Percentiles rank a stretch among this genome's conserved stretches.
Conservation (phyloP, 2,329 filamentous ascomycete species). For the Chaetomiaceae sp. region DNA sequence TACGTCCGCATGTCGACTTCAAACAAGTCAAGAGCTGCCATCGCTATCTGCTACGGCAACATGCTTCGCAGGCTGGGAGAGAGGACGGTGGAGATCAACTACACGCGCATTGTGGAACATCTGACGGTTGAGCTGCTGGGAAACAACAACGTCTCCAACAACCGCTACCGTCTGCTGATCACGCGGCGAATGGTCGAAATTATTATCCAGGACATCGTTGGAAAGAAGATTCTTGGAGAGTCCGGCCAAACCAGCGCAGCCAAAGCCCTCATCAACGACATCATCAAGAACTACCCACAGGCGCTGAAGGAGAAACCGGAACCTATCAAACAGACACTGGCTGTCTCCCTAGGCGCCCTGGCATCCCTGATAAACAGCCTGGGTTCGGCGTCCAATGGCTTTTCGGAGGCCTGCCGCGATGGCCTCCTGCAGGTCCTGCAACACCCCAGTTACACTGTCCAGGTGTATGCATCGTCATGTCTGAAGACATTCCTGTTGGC, state of each 20-base stretch:
- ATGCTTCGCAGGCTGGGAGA: slow-evolving; percentile 76
- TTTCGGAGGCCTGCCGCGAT: slow-evolving; percentile 82
- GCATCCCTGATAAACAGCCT: slow-evolving; percentile 73
- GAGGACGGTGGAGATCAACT: slow-evolving; percentile 76
- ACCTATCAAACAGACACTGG: slow-evolving; percentile 80
- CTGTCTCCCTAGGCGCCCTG: slow-evolving; percentile 73
- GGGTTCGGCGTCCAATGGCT: slow-evolving; percentile 72
- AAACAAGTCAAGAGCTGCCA: slow-evolving; percentile 74
- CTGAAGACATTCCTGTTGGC: slow-evolving; percentile 83
- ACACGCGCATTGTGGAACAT: slow-evolving; percentile 74
- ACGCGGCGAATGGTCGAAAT: slow-evolving; percentile 80
- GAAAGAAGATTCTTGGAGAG: slow-evolving; percentile 77
- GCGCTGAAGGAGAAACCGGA: slow-evolving; percentile 81
- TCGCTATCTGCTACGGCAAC: slow-evolving; percentile 82
- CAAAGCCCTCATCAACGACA: slow-evolving; percentile 75
- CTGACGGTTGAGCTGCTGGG: slow-evolving; percentile 77
- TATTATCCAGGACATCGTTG: slow-evolving; percentile 78
- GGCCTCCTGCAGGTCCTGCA: slow-evolving; percentile 84
- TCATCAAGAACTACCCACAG: slow-evolving; percentile 93
- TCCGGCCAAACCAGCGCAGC: slow-evolving; percentile 82
- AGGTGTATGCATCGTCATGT: slow-evolving; percentile 82
- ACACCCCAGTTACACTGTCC: slow-evolving; percentile 94
- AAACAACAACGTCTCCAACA: slow-evolving; percentile 69
- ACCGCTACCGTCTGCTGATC: slow-evolving; percentile 81
- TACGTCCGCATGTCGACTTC: slow-evolving; percentile 75